phyloP scores from a whole-genome alignment of 805 yeast genomes.

The Priceomyces castillae region DNA sequence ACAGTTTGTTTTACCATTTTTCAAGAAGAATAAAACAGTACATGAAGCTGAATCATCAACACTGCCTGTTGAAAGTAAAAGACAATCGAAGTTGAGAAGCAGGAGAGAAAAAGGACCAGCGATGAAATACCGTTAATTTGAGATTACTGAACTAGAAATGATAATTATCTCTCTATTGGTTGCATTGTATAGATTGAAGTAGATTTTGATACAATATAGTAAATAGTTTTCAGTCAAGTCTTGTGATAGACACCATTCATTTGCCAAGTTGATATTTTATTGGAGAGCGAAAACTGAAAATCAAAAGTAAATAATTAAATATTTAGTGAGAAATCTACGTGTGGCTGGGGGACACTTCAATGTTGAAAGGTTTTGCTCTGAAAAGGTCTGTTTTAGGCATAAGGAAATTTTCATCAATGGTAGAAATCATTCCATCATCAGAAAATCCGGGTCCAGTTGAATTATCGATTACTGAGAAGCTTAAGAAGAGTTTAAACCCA shows the following conservation, averaged over 20 bases:
- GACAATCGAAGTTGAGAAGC: conserved; percentile 27
- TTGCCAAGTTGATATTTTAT: no score
- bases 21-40: conserved; percentile 7
- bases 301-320: no score
- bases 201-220: no score
- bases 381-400: background rate
- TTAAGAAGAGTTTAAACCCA: conserved; percentile 44
- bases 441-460: conserved; percentile 47
- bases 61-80: conserved; percentile 19
- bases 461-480: conserved; percentile 42
- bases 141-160: no score
- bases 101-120: conserved; percentile 26
- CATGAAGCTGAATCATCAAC: conserved; percentile 2
- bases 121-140: conserved; percentile 17
- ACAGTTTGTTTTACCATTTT: conserved; percentile 30
- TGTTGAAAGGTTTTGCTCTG: background rate
- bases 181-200: no score
- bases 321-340: no score
- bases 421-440: conserved; percentile 11
- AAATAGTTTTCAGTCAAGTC: no score
- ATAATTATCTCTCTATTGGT: no score
- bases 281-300: no score
- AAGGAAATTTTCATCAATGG: background rate
- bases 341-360: no score
- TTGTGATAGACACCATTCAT: no score